Conservation (phyloP, 805 yeast genomes). For the Candida bentonensis region DNA sequence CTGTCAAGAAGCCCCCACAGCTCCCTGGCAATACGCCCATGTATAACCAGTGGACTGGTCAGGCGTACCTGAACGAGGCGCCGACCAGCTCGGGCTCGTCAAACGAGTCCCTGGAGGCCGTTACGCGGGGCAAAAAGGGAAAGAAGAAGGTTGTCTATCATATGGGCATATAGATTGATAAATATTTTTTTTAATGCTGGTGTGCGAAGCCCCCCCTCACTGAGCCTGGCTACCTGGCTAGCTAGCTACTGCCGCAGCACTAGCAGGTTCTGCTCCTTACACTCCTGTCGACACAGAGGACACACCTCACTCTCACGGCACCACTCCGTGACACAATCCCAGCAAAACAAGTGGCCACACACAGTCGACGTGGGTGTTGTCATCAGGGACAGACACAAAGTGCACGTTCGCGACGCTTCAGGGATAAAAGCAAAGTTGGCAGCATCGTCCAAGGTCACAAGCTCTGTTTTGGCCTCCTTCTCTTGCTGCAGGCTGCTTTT, state of each 20-base stretch:
- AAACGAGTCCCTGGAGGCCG: constrained; percentile 3
- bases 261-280: constrained; percentile 48
- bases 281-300: constrained; percentile 72
- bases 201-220: background rate
- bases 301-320: constrained; percentile 77
- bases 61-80: constrained; percentile 8
- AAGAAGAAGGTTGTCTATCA: constrained; percentile 28
- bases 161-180: constrained; percentile 3
- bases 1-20: constrained; percentile 23
- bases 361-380: constrained; percentile 68
- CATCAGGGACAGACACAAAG: constrained; percentile 74
- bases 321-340: constrained; percentile 88
- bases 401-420: constrained; percentile 57
- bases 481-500: constrained; percentile 5
- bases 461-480: constrained; percentile 2
- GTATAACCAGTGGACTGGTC: constrained; percentile 22
- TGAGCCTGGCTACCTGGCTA: background rate
- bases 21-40: constrained; percentile 7
- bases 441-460: constrained; percentile 40
- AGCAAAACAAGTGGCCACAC: constrained; percentile 90
- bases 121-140: constrained; percentile 24
- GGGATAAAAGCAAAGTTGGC: constrained; percentile 52
- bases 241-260: constrained; percentile 28
- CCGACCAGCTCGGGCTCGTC: constrained; percentile 3
- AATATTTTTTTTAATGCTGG: background rate